A percentile compares a stretch with the other conserved stretches of the same genome.
Evolutionary conservation across 202 grass and related monocot species (phyloP).

Genomic region (Schoenoplectus triqueter): DNA sequence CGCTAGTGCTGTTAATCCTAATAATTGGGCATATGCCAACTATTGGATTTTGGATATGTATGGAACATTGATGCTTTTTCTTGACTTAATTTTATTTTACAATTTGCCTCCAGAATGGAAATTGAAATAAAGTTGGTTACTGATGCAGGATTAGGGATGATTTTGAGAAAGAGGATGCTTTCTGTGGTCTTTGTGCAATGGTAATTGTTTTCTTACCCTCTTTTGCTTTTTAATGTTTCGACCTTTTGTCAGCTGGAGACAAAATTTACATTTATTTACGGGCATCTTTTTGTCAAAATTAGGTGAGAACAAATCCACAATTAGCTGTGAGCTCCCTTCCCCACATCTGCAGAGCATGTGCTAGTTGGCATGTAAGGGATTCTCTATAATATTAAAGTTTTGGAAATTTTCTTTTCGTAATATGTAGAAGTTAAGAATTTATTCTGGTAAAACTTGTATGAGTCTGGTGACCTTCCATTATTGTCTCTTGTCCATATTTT

Average conservation of each 20-base stretch:
- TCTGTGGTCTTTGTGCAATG: slow-evolving; percentile 94
- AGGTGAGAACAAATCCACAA: slow-evolving; percentile 85
- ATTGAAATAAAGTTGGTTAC: neutral
- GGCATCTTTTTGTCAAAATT: slow-evolving; percentile 14
- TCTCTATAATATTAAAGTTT: neutral
- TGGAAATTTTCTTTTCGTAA: neutral
- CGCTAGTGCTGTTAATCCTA: neutral
- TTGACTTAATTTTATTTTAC: neutral
- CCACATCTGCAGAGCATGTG: slow-evolving; percentile 81
- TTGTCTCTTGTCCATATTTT: slow-evolving; percentile 32
- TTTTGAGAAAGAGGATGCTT: slow-evolving; percentile 99
- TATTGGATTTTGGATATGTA: neutral
- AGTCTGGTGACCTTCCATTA: neutral
- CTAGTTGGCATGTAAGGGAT: slow-evolving; percentile 87
- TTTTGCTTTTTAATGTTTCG: slow-evolving; percentile 18
- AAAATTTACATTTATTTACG: neutral
- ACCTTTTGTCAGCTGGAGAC: neutral
- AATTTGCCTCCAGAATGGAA: neutral
- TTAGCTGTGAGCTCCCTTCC: slow-evolving; percentile 71
- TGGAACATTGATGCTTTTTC: neutral
- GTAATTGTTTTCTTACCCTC: slow-evolving; percentile 42
- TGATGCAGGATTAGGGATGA: slow-evolving; percentile 91
- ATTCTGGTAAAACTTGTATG: neutral
- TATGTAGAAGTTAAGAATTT: neutral
- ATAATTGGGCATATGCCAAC: slow-evolving; percentile 7